phyloP scores from a whole-genome alignment of 2,329 filamentous ascomycete species.

The Fusarium aywerte region DNA sequence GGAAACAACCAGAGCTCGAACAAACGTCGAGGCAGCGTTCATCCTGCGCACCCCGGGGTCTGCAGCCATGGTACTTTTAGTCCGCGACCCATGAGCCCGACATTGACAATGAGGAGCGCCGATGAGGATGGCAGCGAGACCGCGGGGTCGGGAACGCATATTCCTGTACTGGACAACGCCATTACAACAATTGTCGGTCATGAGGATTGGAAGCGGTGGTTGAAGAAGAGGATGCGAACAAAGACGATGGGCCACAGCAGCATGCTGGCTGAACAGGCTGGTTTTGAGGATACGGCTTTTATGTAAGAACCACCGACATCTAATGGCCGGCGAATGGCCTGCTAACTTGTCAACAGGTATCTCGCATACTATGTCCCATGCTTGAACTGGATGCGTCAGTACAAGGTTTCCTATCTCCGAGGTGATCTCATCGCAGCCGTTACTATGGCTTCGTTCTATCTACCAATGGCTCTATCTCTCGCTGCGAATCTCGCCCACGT shows the following conservation, averaged over 20 bases:
- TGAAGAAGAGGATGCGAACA: constrained; percentile 63
- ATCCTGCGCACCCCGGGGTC: constrained; percentile 56
- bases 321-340: not conserved
- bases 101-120: constrained; percentile 49
- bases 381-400: constrained; percentile 89
- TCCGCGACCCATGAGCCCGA: constrained; percentile 67
- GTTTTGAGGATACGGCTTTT: constrained; percentile 75
- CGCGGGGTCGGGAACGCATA: constrained; percentile 48
- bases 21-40: constrained; percentile 38
- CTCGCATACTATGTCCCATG: constrained; percentile 93
- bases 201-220: constrained; percentile 61
- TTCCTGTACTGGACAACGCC: constrained; percentile 54
- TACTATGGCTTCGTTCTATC: constrained; percentile 98
- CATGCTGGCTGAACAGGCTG: constrained; percentile 76
- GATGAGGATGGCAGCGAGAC: constrained; percentile 50
- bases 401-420: constrained; percentile 81
- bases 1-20: constrained; percentile 38
- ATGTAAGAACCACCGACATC: constrained; percentile 68
- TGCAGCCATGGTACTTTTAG: constrained; percentile 84
- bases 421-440: constrained; percentile 89
- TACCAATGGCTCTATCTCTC: constrained; percentile 95
- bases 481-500: constrained; percentile 93
- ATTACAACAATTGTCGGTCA: constrained; percentile 54
- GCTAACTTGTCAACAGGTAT: constrained; percentile 67
- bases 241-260: constrained; percentile 79